A percentile compares a stretch with the other conserved stretches of the same genome.
These are phyloP conservation scores for Ephemerocybe angulata DNA, from an alignment of 768 basidiomycete species.

Conservation along the genomic window DNA sequence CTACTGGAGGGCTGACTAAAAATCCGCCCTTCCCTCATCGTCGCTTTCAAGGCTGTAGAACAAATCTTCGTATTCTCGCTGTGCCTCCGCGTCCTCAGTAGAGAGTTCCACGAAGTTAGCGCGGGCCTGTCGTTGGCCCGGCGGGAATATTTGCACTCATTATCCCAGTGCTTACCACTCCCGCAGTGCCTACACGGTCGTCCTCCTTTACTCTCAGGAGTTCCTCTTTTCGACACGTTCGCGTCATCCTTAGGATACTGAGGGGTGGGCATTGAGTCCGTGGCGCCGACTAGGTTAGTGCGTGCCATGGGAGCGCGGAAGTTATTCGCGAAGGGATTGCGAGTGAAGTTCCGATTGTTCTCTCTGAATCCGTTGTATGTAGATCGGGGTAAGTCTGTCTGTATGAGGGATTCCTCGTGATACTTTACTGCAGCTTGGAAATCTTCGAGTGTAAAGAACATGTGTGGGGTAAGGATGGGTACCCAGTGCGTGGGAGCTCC, in stretches of 20 bases:
- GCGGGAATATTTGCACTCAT: no score
- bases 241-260: constrained; percentile 21
- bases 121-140: constrained; percentile 14
- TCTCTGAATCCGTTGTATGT: neutral
- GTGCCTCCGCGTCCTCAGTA: constrained; percentile 15
- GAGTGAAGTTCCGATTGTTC: neutral
- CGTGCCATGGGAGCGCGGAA: neutral
- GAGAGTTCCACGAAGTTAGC: constrained; percentile 12
- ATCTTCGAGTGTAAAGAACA: constrained; percentile 13
- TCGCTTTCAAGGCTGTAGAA: constrained; percentile 14
- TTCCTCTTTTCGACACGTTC: constrained; percentile 16
- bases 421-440: constrained; percentile 22
- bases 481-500: constrained; percentile 29
- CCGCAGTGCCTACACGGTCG: no score
- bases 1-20: constrained; percentile 17
- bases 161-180: no score
- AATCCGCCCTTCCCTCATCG: no score
- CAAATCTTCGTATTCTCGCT: constrained; percentile 25
- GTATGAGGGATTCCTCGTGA: constrained; percentile 19
- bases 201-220: no score
- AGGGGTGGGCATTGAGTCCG: neutral
- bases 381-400: constrained; percentile 8
- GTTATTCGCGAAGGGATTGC: constrained; percentile 8
- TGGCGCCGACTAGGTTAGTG: constrained; percentile 1
- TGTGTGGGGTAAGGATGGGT: constrained; percentile 21